Base-by-base conservation (phyloP, 2,329 filamentous ascomycete genomes). In the Colletotrichum sp. region DNA sequence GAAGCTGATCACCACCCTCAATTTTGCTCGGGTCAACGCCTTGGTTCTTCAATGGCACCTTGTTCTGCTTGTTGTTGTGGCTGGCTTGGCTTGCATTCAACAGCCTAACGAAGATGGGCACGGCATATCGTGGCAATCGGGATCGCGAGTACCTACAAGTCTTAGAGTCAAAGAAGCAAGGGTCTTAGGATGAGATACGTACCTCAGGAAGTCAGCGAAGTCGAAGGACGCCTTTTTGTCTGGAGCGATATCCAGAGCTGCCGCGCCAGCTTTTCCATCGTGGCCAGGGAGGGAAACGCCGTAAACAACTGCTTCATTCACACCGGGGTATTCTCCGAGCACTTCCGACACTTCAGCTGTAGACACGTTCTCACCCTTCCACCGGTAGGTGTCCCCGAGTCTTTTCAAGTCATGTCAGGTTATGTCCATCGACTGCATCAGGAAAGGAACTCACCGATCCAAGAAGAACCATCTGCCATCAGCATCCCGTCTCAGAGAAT, bases 11-110 rank as follows among this genome's bases (percentile, higher is more conserved):
- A 3, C 83, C 81, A 1, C 78, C 78, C 26, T 84, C 55, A 1
- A 73, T 52, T 57, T 76, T 69, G 34, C 64, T 52, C 5, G 70
- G 74, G 10, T 76, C 64, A n/a, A 76, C 74, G 7, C 74, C 74
- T 30, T 76, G 64, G 16, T 76, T 72, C 49, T 93, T 88, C 62
- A 95, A 85, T 0, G 92, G 92, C 3, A 93, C 32, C 44, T 96
- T 96, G 81, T 95, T 95, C 84, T 95, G 94, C 85, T 96, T 96
- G 82, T 95, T 94, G 80, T 95, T 96, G 81, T 94, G 92, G 72
- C 89, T 88, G 44, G 86, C 86, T 57, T 89, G 85, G 26, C 94
- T 88, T 32, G 94, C 84, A 1, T 94, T 73, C 15, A 76, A 88
- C 21, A 95, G 83, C 0, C 94, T 88, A 57, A 96, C 80, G 85